A percentile compares a stretch with the other conserved stretches of the same genome.
Conservation (phyloP, 768 basidiomycete species). For the Cystofilobasidium ferigula region DNA sequence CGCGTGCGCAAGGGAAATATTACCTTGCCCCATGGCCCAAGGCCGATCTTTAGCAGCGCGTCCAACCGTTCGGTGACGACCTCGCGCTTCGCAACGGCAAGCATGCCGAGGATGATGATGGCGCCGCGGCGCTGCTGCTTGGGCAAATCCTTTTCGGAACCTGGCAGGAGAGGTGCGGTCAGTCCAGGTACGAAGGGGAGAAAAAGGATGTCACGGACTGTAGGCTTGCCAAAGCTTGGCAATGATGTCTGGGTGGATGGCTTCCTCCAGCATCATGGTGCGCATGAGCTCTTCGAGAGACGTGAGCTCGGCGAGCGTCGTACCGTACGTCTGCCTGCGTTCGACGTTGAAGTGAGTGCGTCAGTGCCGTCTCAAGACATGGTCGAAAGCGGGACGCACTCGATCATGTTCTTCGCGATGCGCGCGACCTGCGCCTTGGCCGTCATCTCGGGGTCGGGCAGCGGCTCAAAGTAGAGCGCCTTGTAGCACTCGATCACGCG, state of each 20-base stretch:
- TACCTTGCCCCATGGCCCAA: conserved; percentile 76
- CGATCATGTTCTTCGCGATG: conserved; percentile 93
- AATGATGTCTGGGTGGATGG: conserved; percentile 72
- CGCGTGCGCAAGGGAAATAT: conserved; percentile 11
- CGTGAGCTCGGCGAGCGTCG: conserved; percentile 87
- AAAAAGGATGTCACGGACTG: conserved; percentile 54
- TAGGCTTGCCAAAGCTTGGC: conserved; percentile 93
- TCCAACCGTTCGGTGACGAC: conserved; percentile 76
- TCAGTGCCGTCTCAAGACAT: neutral
- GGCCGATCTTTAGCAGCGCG: conserved; percentile 68
- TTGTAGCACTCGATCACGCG: conserved; percentile 80
- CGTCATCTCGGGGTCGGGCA: conserved; percentile 49
- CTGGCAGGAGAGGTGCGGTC: conserved; percentile 40
- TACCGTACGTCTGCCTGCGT: conserved; percentile 71
- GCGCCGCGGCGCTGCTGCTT: conserved; percentile 81
- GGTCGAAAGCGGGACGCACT: conserved; percentile 49
- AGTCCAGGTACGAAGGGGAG: neutral
- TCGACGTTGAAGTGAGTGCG: neutral
- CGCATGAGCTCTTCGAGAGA: conserved; percentile 94
- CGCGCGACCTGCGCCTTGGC: conserved; percentile 79
- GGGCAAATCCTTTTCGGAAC: conserved; percentile 61
- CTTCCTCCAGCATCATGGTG: conserved; percentile 83
- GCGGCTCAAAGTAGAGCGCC: conserved; percentile 73
- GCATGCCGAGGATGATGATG: conserved; percentile 93
- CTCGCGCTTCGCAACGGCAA: conserved; percentile 69